Base-by-base conservation (phyloP, 2,329 filamentous ascomycete species). In the Cytospora schulzeri region DNA sequence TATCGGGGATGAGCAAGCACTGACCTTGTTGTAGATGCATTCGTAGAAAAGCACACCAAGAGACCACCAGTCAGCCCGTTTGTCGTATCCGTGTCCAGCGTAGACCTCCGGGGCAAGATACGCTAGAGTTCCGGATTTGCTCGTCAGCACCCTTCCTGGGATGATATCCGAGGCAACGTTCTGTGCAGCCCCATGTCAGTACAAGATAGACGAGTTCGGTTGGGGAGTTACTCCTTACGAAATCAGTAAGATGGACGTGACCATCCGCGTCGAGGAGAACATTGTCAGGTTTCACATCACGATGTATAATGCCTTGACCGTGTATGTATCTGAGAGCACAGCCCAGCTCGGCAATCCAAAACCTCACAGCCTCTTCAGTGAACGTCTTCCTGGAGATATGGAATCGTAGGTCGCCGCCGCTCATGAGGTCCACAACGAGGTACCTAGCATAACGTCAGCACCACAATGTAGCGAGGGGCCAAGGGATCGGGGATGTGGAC, bases 351-450 rank as follows among this genome's bases (percentile, higher is more conserved):
- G 94, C 88, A 75, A 98, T 94, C 95, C 95, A 99, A 76, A 99
- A 99, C 62, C 91, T 89, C 60, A 99, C 91, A 3, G 94, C 93
- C 59, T 98, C 95, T 78, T 99, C 95, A 53, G 94, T 99, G 75
- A 99, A 98, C 1, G 93, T 95, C 79, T 98, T 98, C 73, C 95
- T 86, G 64, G 95, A 97, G 70, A 99, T 98, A 79, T 99, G 95
- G 76, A 98, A 99, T 74, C 95, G 89, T 68, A 99, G 79, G 78
- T 99, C 95, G 73, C 95, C 95, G 64, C 95, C 95, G 73, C 90
- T 98, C 95, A 99, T 99, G 66, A 99, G 81, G 79, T 99, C 95
- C 68, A 99, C 93, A 60, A 99, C 94, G 62, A 99, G 88, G 77
- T 99, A 97, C 91, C 97, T 89, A 76, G 48, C 22, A 22, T 17